Evolutionary conservation across 164 flowering plant genomes (phyloP).

Genomic region (Cinnamomum micranthum): DNA sequence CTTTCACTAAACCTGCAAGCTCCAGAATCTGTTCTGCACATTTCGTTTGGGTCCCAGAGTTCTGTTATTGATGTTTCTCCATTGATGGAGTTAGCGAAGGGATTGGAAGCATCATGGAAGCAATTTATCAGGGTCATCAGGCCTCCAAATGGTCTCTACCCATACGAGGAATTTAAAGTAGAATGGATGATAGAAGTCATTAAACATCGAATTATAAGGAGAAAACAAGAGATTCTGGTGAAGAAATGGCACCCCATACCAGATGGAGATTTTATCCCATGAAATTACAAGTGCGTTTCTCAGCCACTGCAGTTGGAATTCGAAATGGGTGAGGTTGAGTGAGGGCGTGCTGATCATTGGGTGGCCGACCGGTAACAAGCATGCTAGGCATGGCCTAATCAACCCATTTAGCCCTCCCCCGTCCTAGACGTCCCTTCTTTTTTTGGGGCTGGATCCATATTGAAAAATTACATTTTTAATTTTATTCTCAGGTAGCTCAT

Average conservation of each 20-base stretch:
- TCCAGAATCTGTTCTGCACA: constrained; percentile 4
- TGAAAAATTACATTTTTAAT: no score
- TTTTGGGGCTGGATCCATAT: no score
- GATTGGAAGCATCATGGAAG: constrained; percentile 21
- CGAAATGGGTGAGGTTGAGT: constrained; percentile 14
- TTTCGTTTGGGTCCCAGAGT: constrained; percentile 30
- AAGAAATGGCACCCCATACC: constrained; percentile 19
- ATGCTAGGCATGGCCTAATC: no score
- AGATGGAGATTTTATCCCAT: constrained; percentile 14
- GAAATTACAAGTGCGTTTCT: constrained; percentile 9
- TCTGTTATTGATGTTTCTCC: constrained; percentile 20
- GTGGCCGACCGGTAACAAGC: constrained; percentile 3
- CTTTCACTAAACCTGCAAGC: constrained; percentile 3
- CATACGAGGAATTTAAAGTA: constrained; percentile 15
- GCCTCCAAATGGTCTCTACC: constrained; percentile 23
- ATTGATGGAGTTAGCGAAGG: constrained; percentile 31
- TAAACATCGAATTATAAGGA: constrained; percentile 10
- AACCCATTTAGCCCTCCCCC: no score
- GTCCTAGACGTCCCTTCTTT: no score
- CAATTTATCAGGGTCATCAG: constrained; percentile 29
- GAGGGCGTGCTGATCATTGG: constrained; percentile 20
- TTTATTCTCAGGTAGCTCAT: no score
- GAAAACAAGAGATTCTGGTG: constrained; percentile 23
- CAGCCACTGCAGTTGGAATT: constrained; percentile 21
- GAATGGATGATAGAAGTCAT: constrained; percentile 32